phyloP scores from a whole-genome alignment of 306 rosid species.

The Pueraria montana region DNA sequence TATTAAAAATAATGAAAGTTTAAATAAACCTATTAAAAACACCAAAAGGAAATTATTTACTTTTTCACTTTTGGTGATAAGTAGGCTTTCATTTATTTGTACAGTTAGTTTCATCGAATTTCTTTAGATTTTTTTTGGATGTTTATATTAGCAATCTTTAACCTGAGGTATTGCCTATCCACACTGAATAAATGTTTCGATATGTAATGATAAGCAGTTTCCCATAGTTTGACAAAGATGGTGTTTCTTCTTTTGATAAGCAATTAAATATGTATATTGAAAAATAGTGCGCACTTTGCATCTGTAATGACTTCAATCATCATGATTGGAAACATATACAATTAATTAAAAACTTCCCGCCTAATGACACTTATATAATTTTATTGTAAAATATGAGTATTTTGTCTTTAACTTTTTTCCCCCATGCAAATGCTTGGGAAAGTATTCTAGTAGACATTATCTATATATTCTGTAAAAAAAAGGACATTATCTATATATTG shows the following conservation, averaged over 20 bases:
- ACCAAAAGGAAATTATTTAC: conserved; percentile 1
- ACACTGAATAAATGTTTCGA: background rate
- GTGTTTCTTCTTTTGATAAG: background rate
- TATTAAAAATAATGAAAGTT: conserved; percentile 6
- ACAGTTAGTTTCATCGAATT: conserved; percentile 34
- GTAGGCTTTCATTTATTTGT: conserved; percentile 24
- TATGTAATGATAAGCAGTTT: conserved; percentile 13
- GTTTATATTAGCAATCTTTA: background rate
- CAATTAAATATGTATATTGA: background rate
- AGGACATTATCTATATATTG: too few species aligned
- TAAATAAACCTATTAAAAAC: conserved; percentile 33
- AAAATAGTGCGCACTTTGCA: too few species aligned
- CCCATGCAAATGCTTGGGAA: too few species aligned
- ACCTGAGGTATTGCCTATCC: conserved; percentile 9
- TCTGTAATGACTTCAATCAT: too few species aligned
- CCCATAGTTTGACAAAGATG: background rate
- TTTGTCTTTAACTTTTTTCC: too few species aligned
- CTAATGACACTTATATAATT: too few species aligned
- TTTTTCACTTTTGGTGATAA: background rate
- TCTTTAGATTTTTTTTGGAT: background rate
- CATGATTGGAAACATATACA: too few species aligned
- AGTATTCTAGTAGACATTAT: too few species aligned
- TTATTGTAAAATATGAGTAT: too few species aligned
- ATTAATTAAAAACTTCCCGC: too few species aligned
- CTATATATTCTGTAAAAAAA: too few species aligned